phyloP scores from a whole-genome alignment of 805 yeast genomes.

The Debaryomyces maramus region DNA sequence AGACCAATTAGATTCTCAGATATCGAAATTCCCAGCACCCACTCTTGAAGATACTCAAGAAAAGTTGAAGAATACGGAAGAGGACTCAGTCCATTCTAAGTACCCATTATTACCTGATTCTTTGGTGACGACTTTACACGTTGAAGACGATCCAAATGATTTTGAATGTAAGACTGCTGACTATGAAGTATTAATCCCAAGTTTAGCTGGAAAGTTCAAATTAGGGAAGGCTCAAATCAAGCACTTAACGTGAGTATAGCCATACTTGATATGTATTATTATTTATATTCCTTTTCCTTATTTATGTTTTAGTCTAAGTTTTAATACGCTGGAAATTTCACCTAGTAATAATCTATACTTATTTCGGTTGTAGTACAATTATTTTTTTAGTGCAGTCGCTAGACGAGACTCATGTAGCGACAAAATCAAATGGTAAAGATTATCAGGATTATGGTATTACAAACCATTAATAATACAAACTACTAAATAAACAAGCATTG shows the following conservation, averaged over 20 bases:
- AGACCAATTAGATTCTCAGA: slow-evolving; percentile 17
- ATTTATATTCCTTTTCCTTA: neutral
- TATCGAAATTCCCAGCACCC: slow-evolving; percentile 45
- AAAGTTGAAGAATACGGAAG: slow-evolving; percentile 10
- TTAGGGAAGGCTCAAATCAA: slow-evolving; percentile 34
- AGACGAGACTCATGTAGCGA: too few species aligned
- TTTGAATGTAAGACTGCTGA: slow-evolving; percentile 53
- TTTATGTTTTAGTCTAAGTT: neutral
- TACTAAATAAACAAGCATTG: too few species aligned
- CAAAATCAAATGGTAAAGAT: too few species aligned
- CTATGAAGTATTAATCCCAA: slow-evolving; percentile 74
- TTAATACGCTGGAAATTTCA: too few species aligned
- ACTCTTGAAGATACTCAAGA: slow-evolving; percentile 15
- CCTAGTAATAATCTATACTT: too few species aligned
- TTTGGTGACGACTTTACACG: slow-evolving; percentile 68
- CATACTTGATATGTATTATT: neutral
- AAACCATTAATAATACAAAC: too few species aligned
- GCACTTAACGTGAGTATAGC: slow-evolving; percentile 20
- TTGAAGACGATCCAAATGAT: slow-evolving; percentile 60
- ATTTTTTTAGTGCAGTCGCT: too few species aligned
- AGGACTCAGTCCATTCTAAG: slow-evolving; percentile 35
- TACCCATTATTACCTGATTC: slow-evolving; percentile 60
- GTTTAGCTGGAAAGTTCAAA: slow-evolving; percentile 35
- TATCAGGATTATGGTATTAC: too few species aligned
- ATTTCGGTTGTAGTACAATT: too few species aligned